Evolutionary conservation across 169 alveolate genomes (phyloP).

Genomic region (Plasmodium ovale): DNA sequence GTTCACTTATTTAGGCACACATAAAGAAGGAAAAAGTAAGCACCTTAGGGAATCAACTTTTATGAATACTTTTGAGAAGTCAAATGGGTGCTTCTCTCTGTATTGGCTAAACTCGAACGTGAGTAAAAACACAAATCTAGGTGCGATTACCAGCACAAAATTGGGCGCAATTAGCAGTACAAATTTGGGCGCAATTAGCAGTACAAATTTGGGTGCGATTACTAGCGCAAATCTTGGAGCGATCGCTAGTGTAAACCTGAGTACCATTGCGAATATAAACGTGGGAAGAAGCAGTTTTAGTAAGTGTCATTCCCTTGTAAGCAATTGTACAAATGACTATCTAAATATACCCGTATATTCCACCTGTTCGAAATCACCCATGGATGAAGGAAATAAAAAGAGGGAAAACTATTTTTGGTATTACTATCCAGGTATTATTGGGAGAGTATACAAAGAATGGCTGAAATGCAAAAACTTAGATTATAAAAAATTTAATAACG

Average conservation of each 20-base stretch:
- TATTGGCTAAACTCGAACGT: slow-evolving; percentile 22
- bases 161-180: too few species aligned
- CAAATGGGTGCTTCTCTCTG: slow-evolving; percentile 1
- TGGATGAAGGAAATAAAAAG: neutral
- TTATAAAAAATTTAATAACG: slow-evolving; percentile 58
- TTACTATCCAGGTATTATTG: slow-evolving; percentile 72
- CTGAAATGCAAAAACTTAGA: slow-evolving; percentile 69
- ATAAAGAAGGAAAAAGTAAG: neutral
- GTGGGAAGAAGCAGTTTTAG: neutral
- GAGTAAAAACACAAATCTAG: neutral
- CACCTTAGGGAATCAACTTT: neutral
- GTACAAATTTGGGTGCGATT: too few species aligned
- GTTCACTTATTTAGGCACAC: neutral
- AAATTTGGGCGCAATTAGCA: too few species aligned
- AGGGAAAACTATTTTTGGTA: slow-evolving; percentile 70
- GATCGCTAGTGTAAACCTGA: too few species aligned
- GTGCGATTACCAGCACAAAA: too few species aligned
- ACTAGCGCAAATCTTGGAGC: too few species aligned
- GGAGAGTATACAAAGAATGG: slow-evolving; percentile 74
- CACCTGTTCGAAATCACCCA: slow-evolving; percentile 4
- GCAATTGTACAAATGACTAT: slow-evolving; percentile 36
- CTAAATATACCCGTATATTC: slow-evolving; percentile 39
- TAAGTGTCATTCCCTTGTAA: slow-evolving; percentile 22
- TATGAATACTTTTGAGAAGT: neutral
- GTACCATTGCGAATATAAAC: too few species aligned